Evolutionary conservation across 208 protist species (phyloP).

Genomic region (Crithidia fasciculata): DNA sequence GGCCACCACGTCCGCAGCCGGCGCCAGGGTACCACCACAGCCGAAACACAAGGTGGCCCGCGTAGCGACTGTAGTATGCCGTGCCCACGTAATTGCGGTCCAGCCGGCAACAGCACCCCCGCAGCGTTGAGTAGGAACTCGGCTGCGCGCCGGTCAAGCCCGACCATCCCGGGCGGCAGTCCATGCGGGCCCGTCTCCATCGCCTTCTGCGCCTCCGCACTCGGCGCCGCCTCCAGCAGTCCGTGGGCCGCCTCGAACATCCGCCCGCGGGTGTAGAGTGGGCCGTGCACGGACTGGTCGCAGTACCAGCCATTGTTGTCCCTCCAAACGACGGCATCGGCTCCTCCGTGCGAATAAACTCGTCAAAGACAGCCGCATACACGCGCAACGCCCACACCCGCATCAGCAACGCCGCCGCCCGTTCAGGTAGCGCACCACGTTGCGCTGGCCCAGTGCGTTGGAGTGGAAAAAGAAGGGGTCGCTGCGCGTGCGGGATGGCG

Average conservation of each 20-base stretch:
- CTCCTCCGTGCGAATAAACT: conserved; percentile 1
- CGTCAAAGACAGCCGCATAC: background rate
- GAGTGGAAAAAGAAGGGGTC: conserved; percentile 18
- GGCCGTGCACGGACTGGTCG: conserved; percentile 33
- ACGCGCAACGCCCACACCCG: conserved; percentile 35
- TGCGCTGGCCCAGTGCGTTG: conserved; percentile 4
- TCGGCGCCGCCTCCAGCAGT: conserved; percentile 14
- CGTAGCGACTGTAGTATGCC: conserved; percentile 14
- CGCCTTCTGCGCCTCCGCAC: background rate
- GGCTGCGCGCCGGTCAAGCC: conserved; percentile 21
- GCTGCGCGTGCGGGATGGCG: background rate
- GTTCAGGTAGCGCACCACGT: conserved; percentile 29
- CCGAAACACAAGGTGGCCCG: conserved; percentile 9
- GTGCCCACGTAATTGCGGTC: conserved; percentile 21
- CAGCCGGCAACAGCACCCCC: conserved; percentile 3
- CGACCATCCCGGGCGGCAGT: conserved; percentile 21
- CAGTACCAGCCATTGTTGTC: conserved; percentile 23
- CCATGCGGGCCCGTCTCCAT: conserved; percentile 6
- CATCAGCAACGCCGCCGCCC: conserved; percentile 28
- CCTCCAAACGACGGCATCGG: background rate
- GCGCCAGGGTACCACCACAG: conserved; percentile 14
- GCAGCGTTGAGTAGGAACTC: conserved; percentile 24
- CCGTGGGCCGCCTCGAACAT: conserved; percentile 29
- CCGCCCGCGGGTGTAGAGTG: conserved; percentile 18
- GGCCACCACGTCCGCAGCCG: conserved; percentile 15